These are phyloP conservation scores for Ceratocystiopsis brevicomis DNA, from an alignment of 2,329 filamentous ascomycete species.

Conservation along the genomic window DNA sequence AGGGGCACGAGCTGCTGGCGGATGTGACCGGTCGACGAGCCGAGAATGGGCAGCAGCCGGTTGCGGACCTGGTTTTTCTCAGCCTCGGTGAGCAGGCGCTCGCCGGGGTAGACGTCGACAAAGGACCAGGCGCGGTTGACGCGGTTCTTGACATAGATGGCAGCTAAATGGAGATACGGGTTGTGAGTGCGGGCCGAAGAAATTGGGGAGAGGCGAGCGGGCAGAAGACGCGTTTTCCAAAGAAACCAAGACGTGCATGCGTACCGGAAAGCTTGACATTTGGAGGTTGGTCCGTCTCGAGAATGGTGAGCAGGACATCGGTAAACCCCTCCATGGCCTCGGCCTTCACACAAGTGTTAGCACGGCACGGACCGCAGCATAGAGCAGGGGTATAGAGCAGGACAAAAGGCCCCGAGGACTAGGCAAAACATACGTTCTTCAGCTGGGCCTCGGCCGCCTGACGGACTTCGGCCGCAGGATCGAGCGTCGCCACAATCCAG, in stretches of 20 bases:
- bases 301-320: slow-evolving; percentile 74
- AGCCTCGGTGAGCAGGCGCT: slow-evolving; percentile 63
- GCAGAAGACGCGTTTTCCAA: too few relatives aligned
- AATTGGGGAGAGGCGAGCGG: too few relatives aligned
- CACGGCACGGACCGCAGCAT: too few relatives aligned
- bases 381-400: background rate
- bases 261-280: slow-evolving; percentile 77
- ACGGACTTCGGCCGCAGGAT: slow-evolving; percentile 26
- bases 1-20: slow-evolving; percentile 87
- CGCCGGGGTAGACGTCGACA: slow-evolving; percentile 53
- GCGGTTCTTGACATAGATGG: slow-evolving; percentile 95
- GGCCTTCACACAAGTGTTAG: slow-evolving; percentile 35
- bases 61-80: slow-evolving; percentile 79
- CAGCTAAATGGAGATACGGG: slow-evolving; percentile 34
- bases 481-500: slow-evolving; percentile 10
- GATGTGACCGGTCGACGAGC: slow-evolving; percentile 58
- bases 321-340: slow-evolving; percentile 81
- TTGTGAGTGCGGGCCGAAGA: too few relatives aligned
- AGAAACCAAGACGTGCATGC: slow-evolving; percentile 14
- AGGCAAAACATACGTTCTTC: slow-evolving; percentile 44
- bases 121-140: slow-evolving; percentile 82
- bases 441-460: slow-evolving; percentile 63
- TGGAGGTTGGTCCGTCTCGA: slow-evolving; percentile 72
- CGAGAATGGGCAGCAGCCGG: slow-evolving; percentile 75
- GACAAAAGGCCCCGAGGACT: background rate